phyloP scores from a whole-genome alignment of 768 basidiomycete species.

The Dentipellis sp. region DNA sequence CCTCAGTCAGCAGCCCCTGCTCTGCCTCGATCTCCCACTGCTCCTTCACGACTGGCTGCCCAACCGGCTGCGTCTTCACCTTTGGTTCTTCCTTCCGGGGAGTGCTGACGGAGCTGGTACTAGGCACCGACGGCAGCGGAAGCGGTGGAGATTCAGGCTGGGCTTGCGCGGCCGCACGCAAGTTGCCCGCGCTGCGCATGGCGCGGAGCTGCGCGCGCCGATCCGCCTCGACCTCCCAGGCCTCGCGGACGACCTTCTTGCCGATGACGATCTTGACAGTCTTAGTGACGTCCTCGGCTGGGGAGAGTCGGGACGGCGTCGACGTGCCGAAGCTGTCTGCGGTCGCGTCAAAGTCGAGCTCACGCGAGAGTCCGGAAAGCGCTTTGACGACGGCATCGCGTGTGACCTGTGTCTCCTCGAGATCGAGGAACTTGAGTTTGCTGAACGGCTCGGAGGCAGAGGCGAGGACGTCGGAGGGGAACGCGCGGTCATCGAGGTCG shows the following conservation, averaged over 20 bases:
- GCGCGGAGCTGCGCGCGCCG: constrained; percentile 24
- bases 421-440: constrained; percentile 46
- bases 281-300: not conserved
- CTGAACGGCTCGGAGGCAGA: constrained; percentile 31
- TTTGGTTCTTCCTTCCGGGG: constrained; percentile 13
- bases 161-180: constrained; percentile 9
- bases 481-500: constrained; percentile 52
- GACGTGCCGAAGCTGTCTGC: constrained; percentile 32
- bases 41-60: constrained; percentile 42
- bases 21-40: constrained; percentile 78
- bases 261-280: constrained; percentile 43
- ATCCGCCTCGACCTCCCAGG: constrained; percentile 79
- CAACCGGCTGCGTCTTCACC: not conserved
- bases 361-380: constrained; percentile 38
- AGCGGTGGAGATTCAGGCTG: constrained; percentile 1
- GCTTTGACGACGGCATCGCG: constrained; percentile 34
- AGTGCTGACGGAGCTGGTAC: not conserved
- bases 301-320: not conserved
- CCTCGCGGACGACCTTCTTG: constrained; percentile 60
- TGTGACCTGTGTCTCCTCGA: constrained; percentile 56
- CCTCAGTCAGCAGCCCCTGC: constrained; percentile 66
- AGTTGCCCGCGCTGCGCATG: constrained; percentile 13
- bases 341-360: constrained; percentile 45
- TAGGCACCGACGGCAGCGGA: constrained; percentile 4
- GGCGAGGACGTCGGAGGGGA: constrained; percentile 30